Conservation (phyloP, 2,329 filamentous ascomycete species). For the Penicillium sp. region DNA sequence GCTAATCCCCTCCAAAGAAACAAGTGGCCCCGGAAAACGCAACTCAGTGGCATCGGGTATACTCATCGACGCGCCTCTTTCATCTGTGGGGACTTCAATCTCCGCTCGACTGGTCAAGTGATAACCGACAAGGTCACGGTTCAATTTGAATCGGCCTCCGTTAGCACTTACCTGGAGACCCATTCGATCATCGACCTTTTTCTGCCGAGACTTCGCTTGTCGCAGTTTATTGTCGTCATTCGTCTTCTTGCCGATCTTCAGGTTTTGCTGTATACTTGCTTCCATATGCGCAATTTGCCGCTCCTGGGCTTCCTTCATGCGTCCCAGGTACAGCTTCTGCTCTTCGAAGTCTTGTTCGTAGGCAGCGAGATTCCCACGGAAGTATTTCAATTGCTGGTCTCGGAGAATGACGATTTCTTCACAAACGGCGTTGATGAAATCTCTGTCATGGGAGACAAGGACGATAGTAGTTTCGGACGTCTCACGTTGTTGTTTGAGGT, state of each 20-base stretch:
- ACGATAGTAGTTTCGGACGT: slow-evolving; percentile 62
- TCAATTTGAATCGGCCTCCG: slow-evolving; percentile 77
- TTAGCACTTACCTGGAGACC: slow-evolving; percentile 70
- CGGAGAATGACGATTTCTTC: slow-evolving; percentile 73
- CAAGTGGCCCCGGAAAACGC: slow-evolving; percentile 70
- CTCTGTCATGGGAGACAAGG: slow-evolving; percentile 79
- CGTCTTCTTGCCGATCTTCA: slow-evolving; percentile 70
- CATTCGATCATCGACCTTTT: slow-evolving; percentile 78
- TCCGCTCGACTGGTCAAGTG: slow-evolving; percentile 60
- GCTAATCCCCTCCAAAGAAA: slow-evolving; percentile 67
- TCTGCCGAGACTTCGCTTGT: slow-evolving; percentile 80
- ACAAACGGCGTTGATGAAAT: slow-evolving; percentile 73
- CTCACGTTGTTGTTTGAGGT: slow-evolving; percentile 60
- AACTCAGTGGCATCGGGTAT: slow-evolving; percentile 66
- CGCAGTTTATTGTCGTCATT: slow-evolving; percentile 82
- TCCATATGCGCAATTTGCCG: slow-evolving; percentile 78
- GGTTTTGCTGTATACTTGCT: slow-evolving; percentile 70
- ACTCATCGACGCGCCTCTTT: slow-evolving; percentile 56
- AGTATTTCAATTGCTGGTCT: slow-evolving; percentile 69
- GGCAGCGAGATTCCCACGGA: slow-evolving; percentile 69
- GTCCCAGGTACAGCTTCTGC: slow-evolving; percentile 64
- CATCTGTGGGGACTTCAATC: slow-evolving; percentile 67
- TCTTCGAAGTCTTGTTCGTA: slow-evolving; percentile 68
- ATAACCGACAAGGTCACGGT: slow-evolving; percentile 66
- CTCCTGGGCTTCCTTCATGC: slow-evolving; percentile 80